Percentiles rank a stretch among this genome's conserved stretches.
Conservation (phyloP, 345 rosid genomes). For the Odontarrhena argentea region DNA sequence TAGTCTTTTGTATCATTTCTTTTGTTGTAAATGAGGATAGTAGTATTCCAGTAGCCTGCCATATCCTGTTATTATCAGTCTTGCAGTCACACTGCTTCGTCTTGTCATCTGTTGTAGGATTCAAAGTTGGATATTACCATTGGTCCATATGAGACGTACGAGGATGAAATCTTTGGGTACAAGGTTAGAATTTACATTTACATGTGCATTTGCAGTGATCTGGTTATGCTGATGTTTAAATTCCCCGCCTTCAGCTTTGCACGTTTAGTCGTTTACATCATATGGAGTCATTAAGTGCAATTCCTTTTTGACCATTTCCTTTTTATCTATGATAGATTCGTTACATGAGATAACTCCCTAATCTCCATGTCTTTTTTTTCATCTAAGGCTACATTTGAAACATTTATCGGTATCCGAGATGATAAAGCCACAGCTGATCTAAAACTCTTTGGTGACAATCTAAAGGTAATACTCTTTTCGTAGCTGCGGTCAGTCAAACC, state of each 20-base stretch:
- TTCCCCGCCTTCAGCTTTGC: not conserved
- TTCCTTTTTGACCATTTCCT: constrained; percentile 4
- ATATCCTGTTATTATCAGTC: constrained; percentile 11
- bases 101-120: constrained; percentile 53
- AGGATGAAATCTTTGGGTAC: constrained; percentile 83
- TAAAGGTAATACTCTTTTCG: constrained; percentile 54
- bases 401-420: constrained; percentile 83
- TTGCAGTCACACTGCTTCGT: not conserved
- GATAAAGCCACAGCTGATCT: constrained; percentile 80
- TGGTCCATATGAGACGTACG: constrained; percentile 98
- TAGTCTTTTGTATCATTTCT: not conserved
- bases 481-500: constrained; percentile 16
- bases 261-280: not conserved
- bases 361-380: not conserved
- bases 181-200: constrained; percentile 56
- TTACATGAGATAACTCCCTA: constrained; percentile 14
- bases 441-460: constrained; percentile 81
- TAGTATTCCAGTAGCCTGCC: not conserved
- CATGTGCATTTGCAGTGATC: not conserved
- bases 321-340: not conserved
- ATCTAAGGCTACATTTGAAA: constrained; percentile 85
- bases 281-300: not conserved
- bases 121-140: constrained; percentile 89
- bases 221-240: not conserved
- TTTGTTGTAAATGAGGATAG: constrained; percentile 11